Base-by-base conservation (phyloP, 139 green algal species). In the Coccomyxa sp. region DNA sequence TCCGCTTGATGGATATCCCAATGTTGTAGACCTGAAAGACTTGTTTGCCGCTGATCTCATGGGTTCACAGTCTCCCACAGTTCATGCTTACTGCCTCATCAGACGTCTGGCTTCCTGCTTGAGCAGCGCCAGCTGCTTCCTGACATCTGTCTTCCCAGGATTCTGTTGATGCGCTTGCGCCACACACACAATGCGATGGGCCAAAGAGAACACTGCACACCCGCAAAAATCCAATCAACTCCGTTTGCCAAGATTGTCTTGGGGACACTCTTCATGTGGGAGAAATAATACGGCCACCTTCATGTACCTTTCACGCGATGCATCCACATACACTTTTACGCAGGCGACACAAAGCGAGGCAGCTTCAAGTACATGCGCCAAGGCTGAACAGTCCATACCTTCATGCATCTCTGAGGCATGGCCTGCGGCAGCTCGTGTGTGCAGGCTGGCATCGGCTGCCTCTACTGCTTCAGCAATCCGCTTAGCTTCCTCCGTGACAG, bases 21-120 rank as follows among this genome's bases (percentile, higher is more conserved):
- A 68, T 1, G 95, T 89, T 7, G 98, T 86, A 3, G 88, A 88
- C 15, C 80, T 90, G 86, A 97, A 97, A 18, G 91, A 94, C 66
- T 92, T 82, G 16, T 59, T 91, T 68, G 94, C 88, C 16, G 83
- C 81, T 10, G 86, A 89, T 28, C 81, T 85, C 0, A 32, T 71
- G 17, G 83, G 59, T 10, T 95, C 80, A 58, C 81, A 51, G 38
- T 51, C 83, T 87, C 80, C 80, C 77, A 71, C 18, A 13, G 79
- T 23, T 13, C 45, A 18, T 57, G 27, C 66, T 38, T 3, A 59
- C 0, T 13, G 63, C 30, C 63, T 66, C 67, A 10, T 59, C n/a
- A 76, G 13, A 27, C 28, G 7, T 58, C n/a, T 71, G 63, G 79
- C 79, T 30, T 82, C 79, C 10, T 60, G 59, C 79, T 77, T 27